Evolutionary conservation across 1,284 basidiomycete species (phyloP), one percentile per base, ranked within the genome.

Genomic region (Pholiota adiposa): DNA sequence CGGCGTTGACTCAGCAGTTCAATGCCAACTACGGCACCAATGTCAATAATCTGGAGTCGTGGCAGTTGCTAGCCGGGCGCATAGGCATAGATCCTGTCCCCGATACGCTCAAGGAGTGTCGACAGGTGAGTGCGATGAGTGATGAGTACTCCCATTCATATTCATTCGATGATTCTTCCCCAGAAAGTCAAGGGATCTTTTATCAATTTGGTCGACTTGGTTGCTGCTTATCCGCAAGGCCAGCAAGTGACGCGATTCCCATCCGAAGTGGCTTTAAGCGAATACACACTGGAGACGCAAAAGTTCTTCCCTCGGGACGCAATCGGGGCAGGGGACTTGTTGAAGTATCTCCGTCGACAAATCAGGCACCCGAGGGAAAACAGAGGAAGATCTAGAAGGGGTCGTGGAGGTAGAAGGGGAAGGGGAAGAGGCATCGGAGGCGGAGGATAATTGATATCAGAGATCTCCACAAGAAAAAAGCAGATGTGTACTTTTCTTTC

Each of bases 191-290:
- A 56, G 9, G n/a, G 25, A 4, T 63, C 60, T 1, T 67, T 72
- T 49, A 69, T 73, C 16, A 74, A 75, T 49, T 63, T 75, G 14
- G 67, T 74, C 25, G 73, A 75, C 55, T 46, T 75, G 14, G 66
- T 69, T 8, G 65, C 70, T 29, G 52, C 23, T 7, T 29, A 31
- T 19, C 16, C 2, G 16, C 38, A 19, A 27, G 51, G 38, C 18
- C n/a, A 19, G n/a, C 16, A 33, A 12, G 52, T n/a, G 4, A n/a
- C 12, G n/a, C 14, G 19, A 21, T 54, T 54, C 29, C 14, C 11
- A 44, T 19, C 52, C 5, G 52, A 43, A 25, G 19, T 7, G 1
- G 40, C 14, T 3, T 36, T 54, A 3, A 54, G 40, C 34, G 9
- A 2, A 14, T 50, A 56, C 46, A 50, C 55, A 1, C 48, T 14